A percentile compares a stretch with the other conserved stretches of the same genome.
Conservation (phyloP, 345 rosid species). For the Geranium rotundifolium region DNA sequence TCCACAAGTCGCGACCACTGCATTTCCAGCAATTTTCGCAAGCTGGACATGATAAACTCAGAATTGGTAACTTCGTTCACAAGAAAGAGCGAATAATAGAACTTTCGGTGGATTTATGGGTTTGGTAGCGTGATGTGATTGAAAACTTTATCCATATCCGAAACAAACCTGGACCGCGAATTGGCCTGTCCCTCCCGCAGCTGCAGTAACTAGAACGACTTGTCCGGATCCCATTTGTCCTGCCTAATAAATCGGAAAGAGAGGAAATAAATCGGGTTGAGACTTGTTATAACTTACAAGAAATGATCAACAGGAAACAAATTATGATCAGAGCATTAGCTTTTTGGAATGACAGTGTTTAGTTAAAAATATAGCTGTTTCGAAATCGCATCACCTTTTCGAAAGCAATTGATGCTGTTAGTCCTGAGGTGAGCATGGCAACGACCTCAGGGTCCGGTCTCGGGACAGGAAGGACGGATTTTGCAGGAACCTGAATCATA, state of each 20-base stretch:
- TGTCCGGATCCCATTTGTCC: constrained; percentile 78
- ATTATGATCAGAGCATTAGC: no score
- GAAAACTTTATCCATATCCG: no score
- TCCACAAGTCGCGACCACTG: constrained; percentile 86
- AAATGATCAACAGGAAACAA: no score
- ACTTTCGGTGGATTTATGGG: no score
- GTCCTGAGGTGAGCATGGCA: constrained; percentile 97
- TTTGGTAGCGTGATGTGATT: no score
- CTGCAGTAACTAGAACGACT: constrained; percentile 88
- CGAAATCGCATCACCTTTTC: constrained; percentile 48
- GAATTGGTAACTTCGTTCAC: no score
- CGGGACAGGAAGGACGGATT: constrained; percentile 75
- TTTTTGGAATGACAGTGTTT: no score
- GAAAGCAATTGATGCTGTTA: constrained; percentile 87
- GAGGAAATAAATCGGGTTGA: constrained; percentile 2
- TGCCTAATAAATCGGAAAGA: constrained; percentile 34
- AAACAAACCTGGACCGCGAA: constrained; percentile 83
- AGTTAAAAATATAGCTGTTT: no score
- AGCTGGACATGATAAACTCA: constrained; percentile 35
- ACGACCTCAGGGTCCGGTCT: constrained; percentile 95
- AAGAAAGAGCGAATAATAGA: no score
- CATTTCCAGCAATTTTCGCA: constrained; percentile 81
- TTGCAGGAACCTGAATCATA: constrained; percentile 47
- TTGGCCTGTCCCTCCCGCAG: constrained; percentile 98
- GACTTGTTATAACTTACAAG: no score